phyloP scores from a whole-genome alignment of 2,329 filamentous ascomycete species.

The Arthroderma uncinatum region DNA sequence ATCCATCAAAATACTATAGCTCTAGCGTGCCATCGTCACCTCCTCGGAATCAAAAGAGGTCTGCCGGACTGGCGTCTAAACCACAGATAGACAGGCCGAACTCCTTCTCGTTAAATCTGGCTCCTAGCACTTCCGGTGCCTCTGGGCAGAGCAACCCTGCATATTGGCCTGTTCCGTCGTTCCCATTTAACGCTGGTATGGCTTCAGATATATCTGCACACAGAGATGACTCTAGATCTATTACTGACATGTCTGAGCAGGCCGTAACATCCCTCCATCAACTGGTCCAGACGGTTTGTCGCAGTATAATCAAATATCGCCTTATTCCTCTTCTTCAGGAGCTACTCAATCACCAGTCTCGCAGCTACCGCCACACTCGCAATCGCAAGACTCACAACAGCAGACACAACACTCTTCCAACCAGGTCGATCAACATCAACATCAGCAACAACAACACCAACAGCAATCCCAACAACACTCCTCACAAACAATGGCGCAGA shows the following conservation, averaged over 20 bases:
- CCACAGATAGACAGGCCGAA: neutral
- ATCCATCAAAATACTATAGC: constrained; percentile 36
- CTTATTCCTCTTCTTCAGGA: constrained; percentile 49
- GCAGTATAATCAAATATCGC: constrained; percentile 54
- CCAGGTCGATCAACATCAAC: constrained; percentile 15
- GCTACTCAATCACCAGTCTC: constrained; percentile 28
- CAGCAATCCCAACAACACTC: constrained; percentile 23
- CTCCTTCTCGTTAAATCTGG: constrained; percentile 1
- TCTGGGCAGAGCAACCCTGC: constrained; percentile 35
- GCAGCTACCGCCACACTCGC: constrained; percentile 22
- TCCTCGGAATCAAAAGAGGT: neutral
- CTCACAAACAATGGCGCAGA: constrained; percentile 33
- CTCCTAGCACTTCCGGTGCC: constrained; percentile 6
- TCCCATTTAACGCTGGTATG: constrained; percentile 40
- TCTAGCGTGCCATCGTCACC: neutral
- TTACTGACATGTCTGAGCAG: constrained; percentile 40
- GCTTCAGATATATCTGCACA: constrained; percentile 35
- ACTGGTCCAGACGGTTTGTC: constrained; percentile 52
- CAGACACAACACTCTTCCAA: constrained; percentile 20
- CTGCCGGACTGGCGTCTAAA: neutral
- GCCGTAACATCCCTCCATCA: constrained; percentile 45
- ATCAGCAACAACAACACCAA: no score
- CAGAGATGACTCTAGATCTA: constrained; percentile 37
- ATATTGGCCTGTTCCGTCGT: constrained; percentile 51
- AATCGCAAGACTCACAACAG: constrained; percentile 19